Conservation (phyloP, 768 basidiomycete species). For the Boletus sp. region DNA sequence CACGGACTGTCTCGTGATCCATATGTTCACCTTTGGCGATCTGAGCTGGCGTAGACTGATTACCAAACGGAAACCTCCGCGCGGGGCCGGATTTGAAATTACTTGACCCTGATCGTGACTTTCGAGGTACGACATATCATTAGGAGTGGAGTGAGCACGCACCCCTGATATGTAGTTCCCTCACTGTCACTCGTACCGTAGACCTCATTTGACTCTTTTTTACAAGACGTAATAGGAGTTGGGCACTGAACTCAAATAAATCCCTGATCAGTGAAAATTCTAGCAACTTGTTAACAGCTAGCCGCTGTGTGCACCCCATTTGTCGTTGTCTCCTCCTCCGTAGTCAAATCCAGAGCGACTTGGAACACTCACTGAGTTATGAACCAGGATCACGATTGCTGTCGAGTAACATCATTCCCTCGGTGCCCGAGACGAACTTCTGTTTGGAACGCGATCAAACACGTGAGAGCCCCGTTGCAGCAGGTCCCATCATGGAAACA, state of each 20-base stretch:
- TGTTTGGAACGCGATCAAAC: background rate
- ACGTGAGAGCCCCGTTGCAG: background rate
- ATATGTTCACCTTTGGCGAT: background rate
- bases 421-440: no score
- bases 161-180: background rate
- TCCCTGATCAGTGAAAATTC: no score
- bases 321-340: no score
- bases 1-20: background rate
- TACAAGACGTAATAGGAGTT: background rate
- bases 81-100: slow-evolving; percentile 9
- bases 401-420: background rate
- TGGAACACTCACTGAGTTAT: no score
- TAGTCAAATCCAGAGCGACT: no score
- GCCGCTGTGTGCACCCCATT: no score
- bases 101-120: background rate
- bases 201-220: background rate
- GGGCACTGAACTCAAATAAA: background rate
- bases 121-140: background rate
- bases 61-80: slow-evolving; percentile 1
- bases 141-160: background rate
- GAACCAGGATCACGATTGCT: background rate
- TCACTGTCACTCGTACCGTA: background rate
- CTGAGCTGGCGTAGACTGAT: slow-evolving; percentile 2
- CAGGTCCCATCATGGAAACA: background rate
- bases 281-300: no score